Evolutionary conservation across 2,329 filamentous ascomycete species (phyloP).

Genomic region (Dothistroma pini): DNA sequence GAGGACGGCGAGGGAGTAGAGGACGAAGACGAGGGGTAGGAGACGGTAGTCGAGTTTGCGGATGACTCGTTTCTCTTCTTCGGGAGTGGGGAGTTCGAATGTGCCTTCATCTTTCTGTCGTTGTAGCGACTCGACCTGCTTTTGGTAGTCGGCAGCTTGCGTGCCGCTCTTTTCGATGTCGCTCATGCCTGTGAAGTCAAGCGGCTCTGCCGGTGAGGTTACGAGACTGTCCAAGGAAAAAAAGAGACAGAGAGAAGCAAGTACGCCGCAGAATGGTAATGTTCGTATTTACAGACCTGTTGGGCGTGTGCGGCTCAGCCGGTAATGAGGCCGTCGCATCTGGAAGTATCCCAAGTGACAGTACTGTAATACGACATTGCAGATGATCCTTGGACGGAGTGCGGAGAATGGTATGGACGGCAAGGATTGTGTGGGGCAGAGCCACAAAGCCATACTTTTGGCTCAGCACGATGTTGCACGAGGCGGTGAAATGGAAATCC

Average conservation of each 20-base stretch:
- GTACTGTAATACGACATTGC: background rate
- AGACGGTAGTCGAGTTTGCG: slow-evolving; percentile 34
- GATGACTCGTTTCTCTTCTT: slow-evolving; percentile 31
- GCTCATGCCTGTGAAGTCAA: background rate
- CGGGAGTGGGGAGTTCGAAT: slow-evolving; percentile 23
- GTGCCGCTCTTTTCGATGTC: slow-evolving; percentile 14
- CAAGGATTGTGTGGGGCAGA: background rate
- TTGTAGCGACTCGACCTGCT: slow-evolving; percentile 11
- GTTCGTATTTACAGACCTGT: background rate
- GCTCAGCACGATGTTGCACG: background rate
- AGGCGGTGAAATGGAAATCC: background rate
- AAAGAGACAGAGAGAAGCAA: background rate
- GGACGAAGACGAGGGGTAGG: slow-evolving; percentile 32
- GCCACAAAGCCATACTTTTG: background rate
- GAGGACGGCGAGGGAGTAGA: slow-evolving; percentile 33
- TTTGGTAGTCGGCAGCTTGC: slow-evolving; percentile 15
- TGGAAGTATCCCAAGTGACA: background rate
- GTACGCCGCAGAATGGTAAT: background rate
- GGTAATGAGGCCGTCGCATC: background rate
- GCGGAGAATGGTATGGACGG: background rate
- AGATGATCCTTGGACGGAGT: background rate
- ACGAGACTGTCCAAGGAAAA: too few relatives aligned
- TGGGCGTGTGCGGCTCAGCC: background rate
- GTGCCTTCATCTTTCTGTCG: slow-evolving; percentile 14
- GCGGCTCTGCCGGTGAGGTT: background rate